phyloP scores from a whole-genome alignment of 495 filamentous ascomycete species.

The Aspergillus ellipticus region DNA sequence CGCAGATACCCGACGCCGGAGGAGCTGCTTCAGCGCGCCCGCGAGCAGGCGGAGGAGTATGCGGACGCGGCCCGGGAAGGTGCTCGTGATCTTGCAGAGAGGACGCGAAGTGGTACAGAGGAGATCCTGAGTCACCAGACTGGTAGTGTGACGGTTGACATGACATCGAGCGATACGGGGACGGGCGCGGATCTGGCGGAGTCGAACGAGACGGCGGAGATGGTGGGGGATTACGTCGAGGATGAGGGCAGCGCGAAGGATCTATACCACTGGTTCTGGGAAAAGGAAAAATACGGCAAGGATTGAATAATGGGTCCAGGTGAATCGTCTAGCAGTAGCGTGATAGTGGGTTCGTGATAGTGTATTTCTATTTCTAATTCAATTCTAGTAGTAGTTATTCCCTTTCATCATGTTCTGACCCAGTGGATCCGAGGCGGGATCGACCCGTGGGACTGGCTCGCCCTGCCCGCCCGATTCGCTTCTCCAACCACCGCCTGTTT shows the following conservation, averaged over 20 bases:
- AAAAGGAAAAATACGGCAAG: constrained; percentile 22
- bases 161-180: constrained; percentile 25
- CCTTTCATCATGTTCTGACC: neutral
- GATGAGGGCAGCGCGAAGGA: constrained; percentile 40
- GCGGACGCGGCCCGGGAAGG: constrained; percentile 41
- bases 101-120: constrained; percentile 26
- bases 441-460: constrained; percentile 9
- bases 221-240: constrained; percentile 48
- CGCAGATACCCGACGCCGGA: constrained; percentile 44
- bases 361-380: too few relatives aligned
- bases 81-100: constrained; percentile 36
- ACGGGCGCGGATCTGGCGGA: constrained; percentile 16
- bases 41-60: constrained; percentile 43
- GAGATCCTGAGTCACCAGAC: constrained; percentile 24
- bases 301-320: neutral
- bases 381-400: too few relatives aligned
- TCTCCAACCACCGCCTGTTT: constrained; percentile 11
- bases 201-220: constrained; percentile 44
- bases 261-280: constrained; percentile 49
- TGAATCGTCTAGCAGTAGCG: neutral
- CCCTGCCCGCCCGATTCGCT: neutral
- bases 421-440: constrained; percentile 15
- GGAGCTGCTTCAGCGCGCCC: constrained; percentile 39
- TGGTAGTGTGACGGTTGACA: constrained; percentile 31
- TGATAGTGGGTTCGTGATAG: too few relatives aligned